Evolutionary conservation across 352 stramenopile species (phyloP), one percentile per base, ranked within the genome.

Genomic region (Phytophthora cactorum): DNA sequence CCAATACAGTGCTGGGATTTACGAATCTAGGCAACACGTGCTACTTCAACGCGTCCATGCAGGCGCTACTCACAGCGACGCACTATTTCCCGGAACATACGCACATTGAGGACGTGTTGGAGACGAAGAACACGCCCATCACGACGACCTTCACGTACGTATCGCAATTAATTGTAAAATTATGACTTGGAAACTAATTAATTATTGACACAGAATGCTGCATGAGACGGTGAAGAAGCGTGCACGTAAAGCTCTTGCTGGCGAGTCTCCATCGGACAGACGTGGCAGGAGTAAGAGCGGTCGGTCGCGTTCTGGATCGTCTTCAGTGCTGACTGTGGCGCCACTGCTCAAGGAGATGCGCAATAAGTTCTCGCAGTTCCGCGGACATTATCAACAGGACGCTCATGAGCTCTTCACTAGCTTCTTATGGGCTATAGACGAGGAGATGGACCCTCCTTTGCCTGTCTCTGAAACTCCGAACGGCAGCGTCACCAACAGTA

Each of bases 301-400:
- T 43, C 49, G 65, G 14, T 39, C 63, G 17, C 61, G 59, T 22
- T 68, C 59, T 7, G 64, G 75, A 29, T 75, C 72, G 25, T 77
- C 78, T 9, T 82, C 79, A 3, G 74, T 90, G 22, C 53, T 90
- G 17, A 90, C 82, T 0, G 78, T 90, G 6, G 78, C 78, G 11
- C 82, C 82, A 11, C 38, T 93, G 17, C 74, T 93, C 15, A 90
- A 84, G 51, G 84, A 83, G 29, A 78, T 93, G 44, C 79, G 85
- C 4, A 87, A 84, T 25, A 91, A 92, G 32, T 98, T 98, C 70
- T 79, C 87, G 5, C 89, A 94, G 27, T 99, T 99, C 68, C 74
- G 80, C n/a, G 97, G 97, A 2, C 85, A 91, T 66, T 88, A 96
- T 46, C 97, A 99, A 79, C 97, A 99, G 49, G 98, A 99, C 68